phyloP scores from a whole-genome alignment of 805 yeast genomes.

The Zygotorulaspora sp. region DNA sequence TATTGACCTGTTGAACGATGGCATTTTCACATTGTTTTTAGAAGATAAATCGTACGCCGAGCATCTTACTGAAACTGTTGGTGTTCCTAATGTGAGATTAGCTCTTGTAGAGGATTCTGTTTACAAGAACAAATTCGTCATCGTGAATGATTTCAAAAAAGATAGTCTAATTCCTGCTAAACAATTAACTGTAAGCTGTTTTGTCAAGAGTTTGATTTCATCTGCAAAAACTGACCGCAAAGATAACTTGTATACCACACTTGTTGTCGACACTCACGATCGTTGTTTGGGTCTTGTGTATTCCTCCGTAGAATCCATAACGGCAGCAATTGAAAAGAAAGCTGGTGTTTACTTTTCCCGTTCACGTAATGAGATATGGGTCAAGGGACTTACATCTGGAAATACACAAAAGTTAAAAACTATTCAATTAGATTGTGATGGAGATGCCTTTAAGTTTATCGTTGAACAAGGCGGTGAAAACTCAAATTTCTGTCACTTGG shows the following conservation, averaged over 20 bases:
- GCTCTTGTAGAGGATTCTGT: conserved; percentile 27
- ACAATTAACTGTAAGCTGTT: conserved; percentile 16
- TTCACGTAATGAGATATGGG: conserved; percentile 84
- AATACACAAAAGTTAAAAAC: conserved; percentile 75
- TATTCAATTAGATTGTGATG: conserved; percentile 82
- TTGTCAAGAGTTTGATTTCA: conserved; percentile 37
- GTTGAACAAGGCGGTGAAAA: conserved; percentile 72
- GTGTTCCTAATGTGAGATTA: conserved; percentile 50
- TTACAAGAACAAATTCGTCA: conserved; percentile 19
- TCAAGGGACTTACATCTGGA: conserved; percentile 94
- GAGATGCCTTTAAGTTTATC: conserved; percentile 80
- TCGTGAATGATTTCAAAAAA: conserved; percentile 13
- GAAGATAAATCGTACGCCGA: conserved; percentile 26
- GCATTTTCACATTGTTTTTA: conserved; percentile 48
- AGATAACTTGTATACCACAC: conserved; percentile 81
- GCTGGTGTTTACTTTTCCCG: conserved; percentile 95
- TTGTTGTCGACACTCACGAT: conserved; percentile 66
- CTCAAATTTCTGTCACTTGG: conserved; percentile 88
- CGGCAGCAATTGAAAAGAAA: conserved; percentile 71
- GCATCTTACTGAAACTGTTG: conserved; percentile 38
- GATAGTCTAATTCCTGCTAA: conserved; percentile 12
- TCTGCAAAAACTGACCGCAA: conserved; percentile 72
- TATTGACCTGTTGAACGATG: conserved; percentile 55
- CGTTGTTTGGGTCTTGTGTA: conserved; percentile 86
- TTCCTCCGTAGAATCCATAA: conserved; percentile 77